Base-by-base conservation (phyloP, 352 stramenopile species). In the Phytopythium ostracodes region DNA sequence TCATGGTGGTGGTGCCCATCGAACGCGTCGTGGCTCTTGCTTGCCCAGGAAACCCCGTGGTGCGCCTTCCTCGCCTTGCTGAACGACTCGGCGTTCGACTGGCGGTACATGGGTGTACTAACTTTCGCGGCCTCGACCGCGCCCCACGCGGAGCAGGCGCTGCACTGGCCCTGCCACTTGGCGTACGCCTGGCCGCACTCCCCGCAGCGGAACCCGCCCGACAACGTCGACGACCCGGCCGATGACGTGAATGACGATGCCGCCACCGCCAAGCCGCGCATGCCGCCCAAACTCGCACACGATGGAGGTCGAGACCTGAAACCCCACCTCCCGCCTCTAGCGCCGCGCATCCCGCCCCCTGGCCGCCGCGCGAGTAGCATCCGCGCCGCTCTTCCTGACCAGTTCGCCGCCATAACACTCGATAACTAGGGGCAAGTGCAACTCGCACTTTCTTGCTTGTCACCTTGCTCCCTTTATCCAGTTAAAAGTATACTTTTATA, bases 71-170 rank as follows among this genome's bases (percentile, higher is more conserved):
- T 71, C 51, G 62, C 38, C 47, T 86, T 88, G 33, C 56, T 70
- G 35, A 73, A 80, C n/a, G 67, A 64, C 52, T 74, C 67, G 4
- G 76, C 79, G 43, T 89, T 92, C 27, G 79, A 70, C 60, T 93
- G 81, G 11, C 75, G 76, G 56, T 82, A 93, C 36, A 76, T 56
- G 17, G 79, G 65, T 18, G 77, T 64, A 2, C 33, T 53, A 0
- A 59, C 43, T 46, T 71, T 76, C 15, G 85, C 74, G 22, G 91
- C 66, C 57, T 84, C 79, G 25, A 99, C 75, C 14, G 84, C 87
- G 55, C 97, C 96, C 94, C 94, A 99, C 40, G 92, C 67, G 18
- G 77, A 73, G 73, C 96, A 99, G 5, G 80, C 79, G 31, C 77
- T 79, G 75, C 87, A 96, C 65, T 94, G 84, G 24, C 87, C 87